Evolutionary conservation across 2,329 filamentous ascomycete genomes (phyloP), one percentile per base, ranked within the genome.

Genomic region (Penicillium rolfsii): DNA sequence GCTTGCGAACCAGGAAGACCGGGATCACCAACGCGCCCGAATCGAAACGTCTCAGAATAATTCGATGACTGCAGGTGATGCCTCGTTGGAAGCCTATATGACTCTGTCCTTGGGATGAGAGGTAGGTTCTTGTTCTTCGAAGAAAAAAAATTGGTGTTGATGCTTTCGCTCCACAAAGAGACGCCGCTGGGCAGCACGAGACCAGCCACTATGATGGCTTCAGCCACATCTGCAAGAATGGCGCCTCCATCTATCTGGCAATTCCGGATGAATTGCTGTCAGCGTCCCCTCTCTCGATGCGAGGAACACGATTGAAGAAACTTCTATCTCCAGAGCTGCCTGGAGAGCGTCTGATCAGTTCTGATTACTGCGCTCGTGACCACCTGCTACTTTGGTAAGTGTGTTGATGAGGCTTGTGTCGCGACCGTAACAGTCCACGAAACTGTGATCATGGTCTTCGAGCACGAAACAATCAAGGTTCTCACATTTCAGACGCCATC

Each of bases 1-100:
- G 2, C 84, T 84, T 2, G 83, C 83, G 5, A 86, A 86, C 76
- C 11, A 87, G 76, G 12, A 86, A 76, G 19, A 85, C 77, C 0
- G 83, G 83, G 28, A 74, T 76, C 78, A 2, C 61, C 64, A 28
- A 66, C 56, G 14, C 74, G 67, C 12, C 82, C 82, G 62, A 76
- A 79, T 12, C 77, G 78, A 73, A 85, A 86, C 14, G 68, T 71
- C 0, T 74, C 46, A 1, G 50, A 86, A 48, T 85, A 4, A 84
- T 67, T 80, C 79, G 55, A 87, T 84, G 2, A 80, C 84, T n/a
- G 12, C 83, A 80, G 16, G 87, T 76, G 9, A 73, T 66, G 73
- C 66, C 0, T 67, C 80, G 67, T 86, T 84, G 2, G 60, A 68
- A 9, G 22, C 69, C 56, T 69, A 19, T 38, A 52, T 14, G 61